Conservation (phyloP, 202 grass and related monocot genomes). For the Panicum hallii region DNA sequence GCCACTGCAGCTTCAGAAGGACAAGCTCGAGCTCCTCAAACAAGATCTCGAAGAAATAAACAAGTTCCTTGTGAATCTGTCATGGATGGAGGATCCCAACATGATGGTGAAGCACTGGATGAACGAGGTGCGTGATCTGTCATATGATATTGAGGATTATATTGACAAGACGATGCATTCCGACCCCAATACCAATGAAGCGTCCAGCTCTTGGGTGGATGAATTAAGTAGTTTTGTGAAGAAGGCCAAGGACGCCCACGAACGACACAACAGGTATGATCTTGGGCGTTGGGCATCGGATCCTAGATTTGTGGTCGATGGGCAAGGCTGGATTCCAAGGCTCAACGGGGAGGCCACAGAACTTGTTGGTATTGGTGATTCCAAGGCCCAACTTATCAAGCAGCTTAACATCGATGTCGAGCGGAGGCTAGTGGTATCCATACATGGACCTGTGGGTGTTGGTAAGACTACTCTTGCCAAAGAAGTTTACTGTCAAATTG, state of each 20-base stretch:
- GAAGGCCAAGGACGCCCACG: neutral
- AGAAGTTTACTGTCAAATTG: neutral
- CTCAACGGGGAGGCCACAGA: no score
- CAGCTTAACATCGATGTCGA: neutral
- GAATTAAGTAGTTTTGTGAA: neutral
- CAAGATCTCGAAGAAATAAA: neutral
- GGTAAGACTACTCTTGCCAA: neutral
- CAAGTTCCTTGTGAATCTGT: neutral
- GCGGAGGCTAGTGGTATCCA: neutral
- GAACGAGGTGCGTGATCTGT: slow-evolving; percentile 7
- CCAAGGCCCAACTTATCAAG: neutral
- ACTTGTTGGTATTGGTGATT: neutral
- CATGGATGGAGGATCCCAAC: neutral
- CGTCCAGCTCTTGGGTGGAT: rapidly evolving
- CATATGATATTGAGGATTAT: neutral
- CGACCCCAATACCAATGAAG: neutral
- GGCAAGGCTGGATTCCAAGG: neutral
- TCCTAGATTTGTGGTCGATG: neutral
- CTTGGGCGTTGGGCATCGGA: neutral
- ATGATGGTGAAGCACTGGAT: neutral
- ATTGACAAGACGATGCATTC: neutral
- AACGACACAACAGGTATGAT: neutral
- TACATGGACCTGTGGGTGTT: neutral
- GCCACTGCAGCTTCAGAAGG: neutral
- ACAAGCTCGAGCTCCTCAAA: neutral